A percentile compares a stretch with the other conserved stretches of the same genome.
Conservation (phyloP, 2,329 filamentous ascomycete species). For the Chaetoscypha palmicola region DNA sequence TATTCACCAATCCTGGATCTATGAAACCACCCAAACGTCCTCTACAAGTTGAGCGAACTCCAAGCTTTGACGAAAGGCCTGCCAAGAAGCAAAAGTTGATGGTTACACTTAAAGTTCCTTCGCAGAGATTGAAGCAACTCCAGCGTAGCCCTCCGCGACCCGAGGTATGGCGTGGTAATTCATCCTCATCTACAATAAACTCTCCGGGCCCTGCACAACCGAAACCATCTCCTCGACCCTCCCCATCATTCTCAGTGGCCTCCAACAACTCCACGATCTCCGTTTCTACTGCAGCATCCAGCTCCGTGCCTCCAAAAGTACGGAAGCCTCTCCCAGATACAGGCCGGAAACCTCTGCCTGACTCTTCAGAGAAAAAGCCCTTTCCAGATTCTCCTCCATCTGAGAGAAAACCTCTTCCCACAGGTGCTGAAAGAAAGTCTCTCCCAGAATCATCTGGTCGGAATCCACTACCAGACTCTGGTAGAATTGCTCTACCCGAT, state of each 20-base stretch:
- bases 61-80: slow-evolving; percentile 3
- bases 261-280: neutral
- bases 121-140: neutral
- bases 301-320: neutral
- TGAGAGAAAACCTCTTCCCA: neutral
- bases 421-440: neutral
- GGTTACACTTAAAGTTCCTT: neutral
- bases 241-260: neutral
- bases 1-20: neutral
- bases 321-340: neutral
- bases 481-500: neutral
- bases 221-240: neutral
- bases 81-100: slow-evolving; percentile 7
- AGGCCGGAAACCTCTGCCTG: neutral
- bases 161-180: neutral
- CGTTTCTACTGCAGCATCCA: neutral
- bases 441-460: neutral
- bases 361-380: neutral
- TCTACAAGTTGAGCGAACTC: slow-evolving; percentile 3
- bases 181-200: neutral
- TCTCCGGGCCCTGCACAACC: neutral
- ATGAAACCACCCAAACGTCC: slow-evolving; percentile 12
- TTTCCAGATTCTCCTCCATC: neutral
- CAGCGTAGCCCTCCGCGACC: neutral
- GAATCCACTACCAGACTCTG: neutral